Percentiles rank a stretch among this genome's conserved stretches.
Evolutionary conservation across 2,329 filamentous ascomycete species (phyloP).

Genomic region (Penicillium sp.): DNA sequence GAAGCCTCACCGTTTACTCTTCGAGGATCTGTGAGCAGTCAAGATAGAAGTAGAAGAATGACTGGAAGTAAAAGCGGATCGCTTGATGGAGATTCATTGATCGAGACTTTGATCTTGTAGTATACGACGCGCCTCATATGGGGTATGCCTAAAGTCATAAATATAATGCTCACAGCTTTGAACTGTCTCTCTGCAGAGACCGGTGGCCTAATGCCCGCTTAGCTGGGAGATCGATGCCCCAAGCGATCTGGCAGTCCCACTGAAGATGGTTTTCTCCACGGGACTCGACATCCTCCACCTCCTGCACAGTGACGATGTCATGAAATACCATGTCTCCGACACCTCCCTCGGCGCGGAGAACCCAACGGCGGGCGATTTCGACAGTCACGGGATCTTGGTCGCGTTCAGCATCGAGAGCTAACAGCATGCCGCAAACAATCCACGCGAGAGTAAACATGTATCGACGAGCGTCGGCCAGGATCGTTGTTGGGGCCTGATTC

Average conservation of each 20-base stretch:
- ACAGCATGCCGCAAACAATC: constrained; percentile 34
- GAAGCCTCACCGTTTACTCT: too few species aligned
- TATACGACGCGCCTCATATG: too few species aligned
- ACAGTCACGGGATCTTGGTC: constrained; percentile 32
- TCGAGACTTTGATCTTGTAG: too few species aligned
- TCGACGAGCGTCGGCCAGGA: constrained; percentile 33
- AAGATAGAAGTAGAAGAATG: too few species aligned
- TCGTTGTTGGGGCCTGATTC: constrained; percentile 13
- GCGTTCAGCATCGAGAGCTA: constrained; percentile 40
- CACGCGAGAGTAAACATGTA: constrained; percentile 38
- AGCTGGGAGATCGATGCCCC: constrained; percentile 21
- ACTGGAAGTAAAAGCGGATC: too few species aligned
- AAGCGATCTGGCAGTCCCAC: constrained; percentile 25
- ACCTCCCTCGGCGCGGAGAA: constrained; percentile 30
- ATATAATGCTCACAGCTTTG: constrained; percentile 13
- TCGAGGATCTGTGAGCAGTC: too few species aligned
- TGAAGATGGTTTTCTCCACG: constrained; percentile 17
- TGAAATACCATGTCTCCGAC: constrained; percentile 30
- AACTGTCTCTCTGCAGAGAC: constrained; percentile 17
- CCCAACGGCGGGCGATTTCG: constrained; percentile 41
- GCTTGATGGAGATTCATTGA: too few species aligned
- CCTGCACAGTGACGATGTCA: constrained; percentile 18
- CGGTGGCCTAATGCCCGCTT: constrained; percentile 22
- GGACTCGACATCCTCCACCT: not conserved
- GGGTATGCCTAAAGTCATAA: not conserved